Evolutionary conservation across 495 filamentous ascomycete species (phyloP).

Genomic region (Diplogelasinospora grovesii): DNA sequence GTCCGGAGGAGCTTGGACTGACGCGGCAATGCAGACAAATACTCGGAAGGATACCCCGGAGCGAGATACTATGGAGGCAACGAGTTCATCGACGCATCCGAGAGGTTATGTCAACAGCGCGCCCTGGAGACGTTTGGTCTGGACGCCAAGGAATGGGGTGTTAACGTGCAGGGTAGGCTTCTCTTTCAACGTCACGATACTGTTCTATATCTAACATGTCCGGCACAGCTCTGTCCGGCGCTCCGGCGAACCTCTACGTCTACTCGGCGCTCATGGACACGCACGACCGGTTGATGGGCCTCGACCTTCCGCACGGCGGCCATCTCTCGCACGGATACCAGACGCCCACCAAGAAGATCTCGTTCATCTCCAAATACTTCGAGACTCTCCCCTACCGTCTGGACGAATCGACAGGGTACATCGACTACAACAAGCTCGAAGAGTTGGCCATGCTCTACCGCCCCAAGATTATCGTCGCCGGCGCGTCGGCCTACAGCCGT

Average conservation of each 20-base stretch:
- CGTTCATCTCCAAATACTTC: slow-evolving; percentile 96
- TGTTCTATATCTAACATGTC: slow-evolving; percentile 10
- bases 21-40: slow-evolving; percentile 64
- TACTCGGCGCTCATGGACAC: slow-evolving; percentile 88
- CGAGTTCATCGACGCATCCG: slow-evolving; percentile 86
- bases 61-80: slow-evolving; percentile 97
- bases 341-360: slow-evolving; percentile 97
- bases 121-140: slow-evolving; percentile 82
- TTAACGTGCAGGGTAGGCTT: slow-evolving; percentile 86
- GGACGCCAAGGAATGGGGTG: slow-evolving; percentile 84
- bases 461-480: slow-evolving; percentile 91
- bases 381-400: slow-evolving; percentile 94
- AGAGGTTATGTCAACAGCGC: slow-evolving; percentile 81
- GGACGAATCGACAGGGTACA: slow-evolving; percentile 81
- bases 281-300: slow-evolving; percentile 94
- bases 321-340: slow-evolving; percentile 98
- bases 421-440: slow-evolving; percentile 88
- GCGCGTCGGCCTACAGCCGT: slow-evolving; percentile 90
- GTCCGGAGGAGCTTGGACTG: slow-evolving; percentile 1
- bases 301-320: slow-evolving; percentile 93
- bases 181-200: background rate
- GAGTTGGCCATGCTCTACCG: slow-evolving; percentile 80
- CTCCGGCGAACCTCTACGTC: slow-evolving; percentile 91
- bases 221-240: slow-evolving; percentile 75
- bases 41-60: slow-evolving; percentile 96